These are phyloP conservation scores for Blastobotrys niveus DNA, from an alignment of 1,139 yeast genomes.

Conservation along the genomic window DNA sequence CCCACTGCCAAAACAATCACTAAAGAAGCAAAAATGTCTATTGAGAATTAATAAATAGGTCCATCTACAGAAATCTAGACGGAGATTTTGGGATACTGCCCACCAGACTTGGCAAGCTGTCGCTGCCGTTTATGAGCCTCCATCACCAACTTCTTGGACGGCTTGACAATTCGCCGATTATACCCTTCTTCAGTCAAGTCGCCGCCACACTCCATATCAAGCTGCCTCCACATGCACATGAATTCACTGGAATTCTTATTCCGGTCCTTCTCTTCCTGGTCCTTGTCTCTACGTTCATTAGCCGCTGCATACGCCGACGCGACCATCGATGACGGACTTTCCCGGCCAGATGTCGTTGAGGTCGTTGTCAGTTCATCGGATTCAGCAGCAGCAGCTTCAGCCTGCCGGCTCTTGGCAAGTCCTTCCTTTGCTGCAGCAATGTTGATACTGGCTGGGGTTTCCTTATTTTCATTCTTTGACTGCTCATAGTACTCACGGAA, in stretches of 20 bases:
- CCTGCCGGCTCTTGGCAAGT: too few species aligned
- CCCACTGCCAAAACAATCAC: too few species aligned
- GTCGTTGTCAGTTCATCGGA: too few species aligned
- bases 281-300: too few species aligned
- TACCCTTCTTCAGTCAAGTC: constrained; percentile 10
- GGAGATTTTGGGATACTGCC: constrained; percentile 7
- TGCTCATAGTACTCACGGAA: too few species aligned
- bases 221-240: not conserved
- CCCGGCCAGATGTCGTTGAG: not conserved
- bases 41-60: not conserved
- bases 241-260: not conserved
- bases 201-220: constrained; percentile 5
- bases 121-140: constrained; percentile 8
- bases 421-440: too few species aligned
- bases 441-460: too few species aligned
- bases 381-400: too few species aligned
- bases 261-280: too few species aligned
- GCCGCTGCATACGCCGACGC: not conserved
- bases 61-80: not conserved
- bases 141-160: constrained; percentile 6
- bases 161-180: constrained; percentile 9
- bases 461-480: too few species aligned
- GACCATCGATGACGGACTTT: too few species aligned
- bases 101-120: constrained; percentile 4
- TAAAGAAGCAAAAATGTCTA: not conserved